phyloP scores from a whole-genome alignment of 805 yeast species.

The Ogataea henricii region DNA sequence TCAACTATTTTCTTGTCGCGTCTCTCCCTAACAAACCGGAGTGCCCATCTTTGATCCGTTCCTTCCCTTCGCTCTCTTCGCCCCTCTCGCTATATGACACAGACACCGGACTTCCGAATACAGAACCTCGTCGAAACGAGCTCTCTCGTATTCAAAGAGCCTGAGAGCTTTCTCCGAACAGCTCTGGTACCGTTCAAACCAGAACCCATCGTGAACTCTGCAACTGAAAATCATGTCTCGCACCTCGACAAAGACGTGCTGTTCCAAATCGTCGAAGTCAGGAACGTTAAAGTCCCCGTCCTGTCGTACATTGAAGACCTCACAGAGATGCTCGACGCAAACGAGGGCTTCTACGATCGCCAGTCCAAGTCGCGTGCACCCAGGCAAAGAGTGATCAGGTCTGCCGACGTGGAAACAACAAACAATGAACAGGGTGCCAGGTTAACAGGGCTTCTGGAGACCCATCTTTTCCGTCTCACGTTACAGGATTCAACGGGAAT shows the following conservation, averaged over 20 bases:
- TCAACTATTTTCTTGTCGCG: background rate
- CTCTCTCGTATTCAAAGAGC: conserved; percentile 12
- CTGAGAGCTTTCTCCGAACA: conserved; percentile 7
- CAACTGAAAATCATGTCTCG: conserved; percentile 1
- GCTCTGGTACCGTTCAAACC: conserved; percentile 17
- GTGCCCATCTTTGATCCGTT: no score
- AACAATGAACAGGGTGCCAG: conserved; percentile 8
- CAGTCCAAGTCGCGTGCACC: conserved; percentile 31
- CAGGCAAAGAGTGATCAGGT: conserved; percentile 41
- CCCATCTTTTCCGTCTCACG: conserved; percentile 50
- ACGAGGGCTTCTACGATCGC: conserved; percentile 61
- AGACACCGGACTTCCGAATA: conserved; percentile 2
- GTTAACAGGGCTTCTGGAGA: no score
- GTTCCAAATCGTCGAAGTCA: conserved; percentile 59
- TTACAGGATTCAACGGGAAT: conserved; percentile 56
- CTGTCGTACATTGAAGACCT: conserved; percentile 58
- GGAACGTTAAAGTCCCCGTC: conserved; percentile 53
- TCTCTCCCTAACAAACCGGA: background rate
- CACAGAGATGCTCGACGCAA: conserved; percentile 53
- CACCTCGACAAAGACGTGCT: conserved; percentile 29
- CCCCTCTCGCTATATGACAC: background rate
- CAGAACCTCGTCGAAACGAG: conserved; percentile 7
- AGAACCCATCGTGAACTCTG: background rate
- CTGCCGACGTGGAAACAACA: conserved; percentile 47
- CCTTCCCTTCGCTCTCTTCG: no score